Evolutionary conservation across 192 early-diverging fungal genomes (phyloP), one percentile per base, ranked within the genome.

Genomic region (Backusella psychrophila): DNA sequence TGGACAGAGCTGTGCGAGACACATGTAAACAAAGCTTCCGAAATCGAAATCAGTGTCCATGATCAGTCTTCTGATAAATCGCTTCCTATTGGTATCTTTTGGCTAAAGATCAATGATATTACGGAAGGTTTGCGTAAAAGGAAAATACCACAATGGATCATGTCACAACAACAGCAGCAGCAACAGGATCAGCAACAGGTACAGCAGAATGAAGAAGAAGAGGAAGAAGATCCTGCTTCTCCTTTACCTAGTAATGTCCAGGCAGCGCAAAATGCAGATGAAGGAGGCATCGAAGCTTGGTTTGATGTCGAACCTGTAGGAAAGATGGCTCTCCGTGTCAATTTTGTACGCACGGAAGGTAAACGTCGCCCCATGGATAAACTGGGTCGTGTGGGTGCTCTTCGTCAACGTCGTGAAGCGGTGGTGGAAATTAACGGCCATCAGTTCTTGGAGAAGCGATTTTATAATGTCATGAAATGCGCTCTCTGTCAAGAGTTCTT

Each of bases 391-490:
- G 88, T 88, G 69, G 91, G 86, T 4, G 93, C 93, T 9, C 88
- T 93, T 68, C 91, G 93, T 72, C 90, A 92, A 83, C 82, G 87
- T 73, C 88, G 95, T 73, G 96, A 95, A 66, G 89, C 94, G 38
- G 89, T 94, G 33, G 90, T 87, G 26, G 95, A 96, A 68, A 87
- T 93, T 82, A 94, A 93, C 71, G 97, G 98, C 7, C 98, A 99
- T 81, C 92, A 96, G 79, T 98, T 99, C 83, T 91, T 91, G 71
- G 86, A 92, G 14, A 87, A 91, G 71, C 90, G 92, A 74, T 97
- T 95, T 41, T 98, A 98, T 85, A 94, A 96, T 74, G 96, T 98
- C 79, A 96, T 98, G 96, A 95, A 95, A 82, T 99, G 98, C 82
- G 96, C 96, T 19, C 83, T 96, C 3, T 99, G 98, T 81, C 85